Percentiles rank a stretch among this genome's conserved stretches.
Evolutionary conservation across 2,329 filamentous ascomycete genomes (phyloP).

Genomic region (Penicillium italicum): DNA sequence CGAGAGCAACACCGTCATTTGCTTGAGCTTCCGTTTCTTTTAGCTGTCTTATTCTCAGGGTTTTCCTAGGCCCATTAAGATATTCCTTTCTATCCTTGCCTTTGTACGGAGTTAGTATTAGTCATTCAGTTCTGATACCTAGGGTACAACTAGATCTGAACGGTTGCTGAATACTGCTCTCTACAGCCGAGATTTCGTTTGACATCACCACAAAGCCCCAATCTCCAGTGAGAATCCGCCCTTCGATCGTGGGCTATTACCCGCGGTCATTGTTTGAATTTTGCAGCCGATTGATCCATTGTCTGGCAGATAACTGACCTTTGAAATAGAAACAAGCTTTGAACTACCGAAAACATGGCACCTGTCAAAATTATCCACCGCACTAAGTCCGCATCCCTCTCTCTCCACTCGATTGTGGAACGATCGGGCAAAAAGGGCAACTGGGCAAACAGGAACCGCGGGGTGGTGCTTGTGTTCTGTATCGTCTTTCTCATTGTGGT

Average conservation of each 20-base stretch:
- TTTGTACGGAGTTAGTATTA: not conserved
- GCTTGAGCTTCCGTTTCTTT: not conserved
- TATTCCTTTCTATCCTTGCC: not conserved
- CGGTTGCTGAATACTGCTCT: not conserved
- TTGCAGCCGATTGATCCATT: too few relatives aligned
- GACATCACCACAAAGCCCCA: not conserved
- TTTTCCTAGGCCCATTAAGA: not conserved
- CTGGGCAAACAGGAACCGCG: constrained; percentile 56
- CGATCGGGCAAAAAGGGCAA: constrained; percentile 36
- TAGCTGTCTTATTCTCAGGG: not conserved
- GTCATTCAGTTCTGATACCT: not conserved
- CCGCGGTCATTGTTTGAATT: too few relatives aligned
- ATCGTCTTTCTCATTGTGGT: constrained; percentile 56
- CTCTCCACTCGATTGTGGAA: constrained; percentile 35
- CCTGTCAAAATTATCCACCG: constrained; percentile 27
- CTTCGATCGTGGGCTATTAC: rapidly evolving
- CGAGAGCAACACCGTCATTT: too few relatives aligned
- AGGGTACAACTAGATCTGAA: not conserved
- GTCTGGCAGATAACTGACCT: not conserved
- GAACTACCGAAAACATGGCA: constrained; percentile 18
- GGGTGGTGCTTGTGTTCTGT: constrained; percentile 61
- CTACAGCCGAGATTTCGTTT: not conserved
- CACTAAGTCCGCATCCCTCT: constrained; percentile 2
- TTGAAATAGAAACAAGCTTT: not conserved
- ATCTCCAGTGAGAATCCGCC: not conserved